These are phyloP conservation scores for Backusella tuberculispora DNA, from an alignment of 192 early-diverging fungal species.

Conservation along the genomic window DNA sequence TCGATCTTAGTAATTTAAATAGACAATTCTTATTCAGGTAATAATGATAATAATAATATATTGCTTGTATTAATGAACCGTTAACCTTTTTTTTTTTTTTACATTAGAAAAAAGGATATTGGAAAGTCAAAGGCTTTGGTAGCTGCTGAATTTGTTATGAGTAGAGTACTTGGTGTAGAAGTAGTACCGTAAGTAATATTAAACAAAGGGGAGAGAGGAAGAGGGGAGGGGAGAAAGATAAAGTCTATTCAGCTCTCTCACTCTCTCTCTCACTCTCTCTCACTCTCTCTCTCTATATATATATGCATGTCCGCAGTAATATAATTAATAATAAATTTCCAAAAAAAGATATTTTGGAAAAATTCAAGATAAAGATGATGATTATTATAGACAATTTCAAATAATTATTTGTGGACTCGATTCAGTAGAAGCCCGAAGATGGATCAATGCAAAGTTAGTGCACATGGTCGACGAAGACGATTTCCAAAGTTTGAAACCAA, in stretches of 20 bases:
- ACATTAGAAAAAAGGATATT: slow-evolving; percentile 64
- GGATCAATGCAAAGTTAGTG: slow-evolving; percentile 94
- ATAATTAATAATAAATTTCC: not conserved
- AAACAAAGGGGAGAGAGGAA: not conserved
- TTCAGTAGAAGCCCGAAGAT: slow-evolving; percentile 92
- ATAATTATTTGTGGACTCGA: slow-evolving; percentile 94
- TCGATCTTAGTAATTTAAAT: slow-evolving; percentile 84
- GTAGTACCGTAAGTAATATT: slow-evolving; percentile 65
- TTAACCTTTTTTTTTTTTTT: not conserved
- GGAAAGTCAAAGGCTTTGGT: slow-evolving; percentile 80
- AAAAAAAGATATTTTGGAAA: slow-evolving; percentile 71
- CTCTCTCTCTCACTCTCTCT: too few relatives aligned
- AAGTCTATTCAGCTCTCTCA: too few relatives aligned
- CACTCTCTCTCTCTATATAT: too few relatives aligned
- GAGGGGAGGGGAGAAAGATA: too few relatives aligned
- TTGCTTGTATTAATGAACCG: not conserved
- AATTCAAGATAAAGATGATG: slow-evolving; percentile 96
- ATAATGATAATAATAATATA: not conserved
- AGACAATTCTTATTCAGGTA: slow-evolving; percentile 83
- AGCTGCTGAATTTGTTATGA: slow-evolving; percentile 76
- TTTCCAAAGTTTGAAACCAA: slow-evolving; percentile 76
- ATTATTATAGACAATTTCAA: slow-evolving; percentile 88
- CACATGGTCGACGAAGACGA: slow-evolving; percentile 77
- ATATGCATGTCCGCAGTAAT: not conserved
- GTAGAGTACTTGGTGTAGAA: slow-evolving; percentile 65